A percentile compares a stretch with the other conserved stretches of the same genome.
Conservation (phyloP, 768 basidiomycete species). For the Mycena galericulata region DNA sequence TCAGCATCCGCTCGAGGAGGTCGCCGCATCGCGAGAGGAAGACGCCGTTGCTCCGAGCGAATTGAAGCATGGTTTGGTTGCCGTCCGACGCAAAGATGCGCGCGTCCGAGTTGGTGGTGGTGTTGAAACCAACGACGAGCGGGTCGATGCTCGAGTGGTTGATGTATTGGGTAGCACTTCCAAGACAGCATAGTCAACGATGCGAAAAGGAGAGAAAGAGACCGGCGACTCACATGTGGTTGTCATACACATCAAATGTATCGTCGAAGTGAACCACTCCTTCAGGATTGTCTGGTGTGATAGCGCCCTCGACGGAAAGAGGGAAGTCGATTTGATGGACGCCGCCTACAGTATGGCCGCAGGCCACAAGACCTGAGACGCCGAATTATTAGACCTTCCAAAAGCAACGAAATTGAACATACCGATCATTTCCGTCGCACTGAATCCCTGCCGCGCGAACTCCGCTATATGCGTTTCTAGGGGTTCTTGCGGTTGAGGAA, state of each 20-base stretch:
- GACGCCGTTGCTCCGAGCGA: too few species aligned
- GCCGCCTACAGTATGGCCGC: constrained; percentile 16
- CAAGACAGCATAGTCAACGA: background rate
- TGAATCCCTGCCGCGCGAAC: constrained; percentile 24
- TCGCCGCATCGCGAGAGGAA: too few species aligned
- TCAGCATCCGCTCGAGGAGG: too few species aligned
- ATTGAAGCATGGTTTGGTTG: too few species aligned
- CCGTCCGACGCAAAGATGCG: too few species aligned
- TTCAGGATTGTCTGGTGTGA: constrained; percentile 13
- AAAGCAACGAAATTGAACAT: too few species aligned
- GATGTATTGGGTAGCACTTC: constrained; percentile 21
- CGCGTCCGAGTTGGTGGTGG: too few species aligned
- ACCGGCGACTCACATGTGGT: constrained; percentile 2
- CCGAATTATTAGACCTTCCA: background rate
- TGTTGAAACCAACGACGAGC: too few species aligned
- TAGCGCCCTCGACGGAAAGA: background rate
- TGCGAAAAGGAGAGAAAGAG: background rate
- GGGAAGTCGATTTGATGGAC: constrained; percentile 19
- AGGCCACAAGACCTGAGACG: constrained; percentile 17
- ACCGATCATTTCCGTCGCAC: too few species aligned
- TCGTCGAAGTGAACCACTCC: constrained; percentile 26
- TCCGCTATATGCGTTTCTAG: constrained; percentile 8
- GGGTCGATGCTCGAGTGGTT: constrained; percentile 8
- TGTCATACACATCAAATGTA: constrained; percentile 19
- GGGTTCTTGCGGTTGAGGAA: constrained; percentile 23